phyloP scores from a whole-genome alignment of 805 yeast genomes.

The Grigorovia transvaalensis region DNA sequence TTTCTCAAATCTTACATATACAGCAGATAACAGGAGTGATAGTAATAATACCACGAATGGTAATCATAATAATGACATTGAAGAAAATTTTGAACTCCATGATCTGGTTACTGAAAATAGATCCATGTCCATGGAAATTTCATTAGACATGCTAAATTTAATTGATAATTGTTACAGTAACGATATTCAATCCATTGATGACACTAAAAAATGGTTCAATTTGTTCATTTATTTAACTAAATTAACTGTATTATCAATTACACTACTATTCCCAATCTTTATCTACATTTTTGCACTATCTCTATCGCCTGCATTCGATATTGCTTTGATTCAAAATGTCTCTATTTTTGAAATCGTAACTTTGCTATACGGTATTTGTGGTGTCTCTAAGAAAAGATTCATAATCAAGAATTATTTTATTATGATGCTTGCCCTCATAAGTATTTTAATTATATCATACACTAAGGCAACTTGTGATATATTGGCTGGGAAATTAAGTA shows the following conservation, averaged over 20 bases:
- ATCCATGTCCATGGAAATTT: constrained; percentile 1
- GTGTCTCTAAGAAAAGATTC: constrained; percentile 17
- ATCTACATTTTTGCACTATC: constrained; percentile 17
- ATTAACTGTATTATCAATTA: constrained; percentile 11
- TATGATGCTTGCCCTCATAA: constrained; percentile 22
- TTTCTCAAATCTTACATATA: neutral
- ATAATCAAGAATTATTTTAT: constrained; percentile 19
- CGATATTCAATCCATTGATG: neutral
- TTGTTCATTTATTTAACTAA: constrained; percentile 7
- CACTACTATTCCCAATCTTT: constrained; percentile 13
- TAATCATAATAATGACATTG: neutral
- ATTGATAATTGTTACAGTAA: neutral
- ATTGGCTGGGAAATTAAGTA: constrained; percentile 24
- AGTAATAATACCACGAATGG: neutral
- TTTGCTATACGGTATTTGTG: constrained; percentile 24
- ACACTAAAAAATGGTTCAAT: neutral
- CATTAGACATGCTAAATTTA: constrained; percentile 1
- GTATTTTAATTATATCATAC: constrained; percentile 24
- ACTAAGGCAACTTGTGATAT: constrained; percentile 27
- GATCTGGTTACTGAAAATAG: neutral
- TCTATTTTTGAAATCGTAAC: constrained; percentile 27
- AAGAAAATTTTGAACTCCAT: neutral
- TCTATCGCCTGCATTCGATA: constrained; percentile 23
- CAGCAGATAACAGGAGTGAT: too few relatives aligned
- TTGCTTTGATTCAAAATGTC: constrained; percentile 21